Conservation (phyloP, 257 asterid species). For the Capsicum chinense region DNA sequence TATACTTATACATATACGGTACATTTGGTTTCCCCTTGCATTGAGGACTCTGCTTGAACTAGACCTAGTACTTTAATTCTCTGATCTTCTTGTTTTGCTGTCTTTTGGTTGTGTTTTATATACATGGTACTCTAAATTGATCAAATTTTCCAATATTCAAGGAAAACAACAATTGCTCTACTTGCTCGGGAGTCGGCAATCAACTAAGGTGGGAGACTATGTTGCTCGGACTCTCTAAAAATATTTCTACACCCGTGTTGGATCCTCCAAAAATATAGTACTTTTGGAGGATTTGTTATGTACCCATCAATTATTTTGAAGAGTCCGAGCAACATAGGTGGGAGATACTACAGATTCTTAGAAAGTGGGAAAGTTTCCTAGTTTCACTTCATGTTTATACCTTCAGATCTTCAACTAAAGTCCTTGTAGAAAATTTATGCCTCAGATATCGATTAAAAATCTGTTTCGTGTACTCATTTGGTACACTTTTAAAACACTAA, state of each 20-base stretch:
- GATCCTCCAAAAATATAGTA: no score
- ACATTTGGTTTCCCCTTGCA: conserved; percentile 28
- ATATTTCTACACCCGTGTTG: no score
- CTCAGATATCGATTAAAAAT: neutral
- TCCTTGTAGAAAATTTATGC: neutral
- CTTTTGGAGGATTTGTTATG: no score
- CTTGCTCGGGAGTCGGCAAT: neutral
- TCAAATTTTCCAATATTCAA: neutral
- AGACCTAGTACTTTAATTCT: neutral
- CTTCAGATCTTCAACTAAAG: neutral
- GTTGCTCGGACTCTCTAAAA: no score
- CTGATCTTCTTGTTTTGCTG: neutral
- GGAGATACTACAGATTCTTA: neutral
- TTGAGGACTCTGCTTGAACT: neutral
- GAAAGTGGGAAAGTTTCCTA: conserved; percentile 16
- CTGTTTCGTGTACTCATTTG: neutral
- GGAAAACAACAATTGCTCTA: conserved; percentile 13
- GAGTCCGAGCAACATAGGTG: neutral
- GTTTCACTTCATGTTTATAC: neutral
- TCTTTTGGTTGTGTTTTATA: conserved; percentile 5
- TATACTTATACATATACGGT: conserved; percentile 45
- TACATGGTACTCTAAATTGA: neutral
- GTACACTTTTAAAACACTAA: neutral
- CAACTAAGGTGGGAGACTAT: no score
- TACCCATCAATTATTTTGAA: no score